phyloP scores from a whole-genome alignment of 345 rosid species.

The Capsella bursapastoris region DNA sequence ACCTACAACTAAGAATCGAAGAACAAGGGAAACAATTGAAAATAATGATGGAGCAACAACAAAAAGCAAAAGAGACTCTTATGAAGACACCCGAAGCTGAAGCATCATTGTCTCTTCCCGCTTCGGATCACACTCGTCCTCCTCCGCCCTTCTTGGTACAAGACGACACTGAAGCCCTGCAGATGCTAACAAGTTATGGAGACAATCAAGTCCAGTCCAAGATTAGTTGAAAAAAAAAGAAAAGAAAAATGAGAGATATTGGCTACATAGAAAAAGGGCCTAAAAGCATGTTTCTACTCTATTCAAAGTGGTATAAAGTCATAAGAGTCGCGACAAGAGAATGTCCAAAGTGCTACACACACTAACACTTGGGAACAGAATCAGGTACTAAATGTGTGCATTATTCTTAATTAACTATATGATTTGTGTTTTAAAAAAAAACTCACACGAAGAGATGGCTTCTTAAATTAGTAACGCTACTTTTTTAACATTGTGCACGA shows the following conservation, averaged over 20 bases:
- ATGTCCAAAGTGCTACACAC: slow-evolving; percentile 43
- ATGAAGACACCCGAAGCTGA: slow-evolving; percentile 45
- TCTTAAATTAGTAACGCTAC: slow-evolving; percentile 27
- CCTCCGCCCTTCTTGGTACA: slow-evolving; percentile 35
- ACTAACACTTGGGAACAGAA: slow-evolving; percentile 41
- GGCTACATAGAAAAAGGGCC: slow-evolving; percentile 15
- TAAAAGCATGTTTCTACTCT: slow-evolving; percentile 35
- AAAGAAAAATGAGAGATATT: not conserved
- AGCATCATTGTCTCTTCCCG: slow-evolving; percentile 28
- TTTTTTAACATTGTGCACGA: slow-evolving; percentile 40
- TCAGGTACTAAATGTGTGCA: slow-evolving; percentile 40
- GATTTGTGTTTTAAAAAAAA: slow-evolving; percentile 1
- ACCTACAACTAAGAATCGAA: slow-evolving; percentile 77
- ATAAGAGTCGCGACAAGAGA: slow-evolving; percentile 42
- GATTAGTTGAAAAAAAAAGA: slow-evolving; percentile 49
- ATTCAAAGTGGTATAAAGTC: slow-evolving; percentile 37
- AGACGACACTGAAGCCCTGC: slow-evolving; percentile 55
- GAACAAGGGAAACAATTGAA: slow-evolving; percentile 83
- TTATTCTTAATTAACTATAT: slow-evolving; percentile 30
- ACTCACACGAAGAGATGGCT: slow-evolving; percentile 18
- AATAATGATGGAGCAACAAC: slow-evolving; percentile 85
- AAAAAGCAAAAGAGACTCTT: slow-evolving; percentile 51
- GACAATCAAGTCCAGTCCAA: slow-evolving; percentile 59
- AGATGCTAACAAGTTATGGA: slow-evolving; percentile 50
- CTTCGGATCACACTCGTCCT: slow-evolving; percentile 29